Evolutionary conservation across 768 basidiomycete species (phyloP), one percentile per base, ranked within the genome.

Genomic region (Nevesoporus exiguus): DNA sequence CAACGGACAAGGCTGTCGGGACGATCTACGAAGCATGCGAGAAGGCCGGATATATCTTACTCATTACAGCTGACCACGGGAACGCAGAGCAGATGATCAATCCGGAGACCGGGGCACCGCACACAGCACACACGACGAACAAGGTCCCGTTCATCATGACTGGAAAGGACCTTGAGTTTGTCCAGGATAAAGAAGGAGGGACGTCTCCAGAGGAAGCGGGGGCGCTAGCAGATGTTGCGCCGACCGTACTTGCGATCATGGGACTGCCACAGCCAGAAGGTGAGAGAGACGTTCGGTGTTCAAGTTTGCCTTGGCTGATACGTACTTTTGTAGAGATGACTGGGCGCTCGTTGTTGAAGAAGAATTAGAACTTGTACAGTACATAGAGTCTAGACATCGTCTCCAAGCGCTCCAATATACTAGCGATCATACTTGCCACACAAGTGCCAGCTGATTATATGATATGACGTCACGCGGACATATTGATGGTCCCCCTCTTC

Each of bases 21-120:
- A 90, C 87, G 5, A 82, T 96, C 56, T 90, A 90, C 72, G 78
- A 88, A 41, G 93, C 95, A 11, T 92, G 90, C 61, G 75, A 92
- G 63, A 79, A 86, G 59, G 85, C 89, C 9, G 93, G 92, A 40
- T 97, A 95, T 70, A 80, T 94, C 37, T 77, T 98, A 29, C 75
- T 91, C 58, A 77, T 98, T 68, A 96, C 95, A 2, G 86, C 94
- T 13, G 95, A 97, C 69, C 94, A 97, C 69, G 94, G 94, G 4
- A 98, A 98, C 67, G 94, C 93, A 39, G 93, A 96, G 71, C 90
- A 94, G 74, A 95, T 95, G 93, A 74, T 84, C 57, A 89, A 95
- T 71, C 77, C 78, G 3, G 80, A 85, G 59, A 94, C 91, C 0
- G 90, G 89, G 34, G 85, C 81, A 40, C 93, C 94, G 15, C 91